A percentile compares a stretch with the other conserved stretches of the same genome.
Conservation (phyloP, 179 eudicot species). For the Beta corolliflora region DNA sequence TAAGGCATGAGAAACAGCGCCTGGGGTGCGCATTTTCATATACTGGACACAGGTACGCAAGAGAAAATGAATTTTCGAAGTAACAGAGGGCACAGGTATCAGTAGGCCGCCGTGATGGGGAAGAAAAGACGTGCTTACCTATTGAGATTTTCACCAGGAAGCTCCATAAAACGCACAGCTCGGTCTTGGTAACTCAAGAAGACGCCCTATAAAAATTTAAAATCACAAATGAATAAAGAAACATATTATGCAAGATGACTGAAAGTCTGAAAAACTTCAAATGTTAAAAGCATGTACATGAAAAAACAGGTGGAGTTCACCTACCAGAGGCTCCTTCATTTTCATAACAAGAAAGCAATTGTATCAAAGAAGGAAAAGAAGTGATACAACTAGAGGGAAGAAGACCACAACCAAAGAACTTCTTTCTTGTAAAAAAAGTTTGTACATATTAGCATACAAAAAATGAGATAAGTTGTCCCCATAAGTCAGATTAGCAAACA, state of each 20-base stretch:
- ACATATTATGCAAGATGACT: conserved; percentile 13
- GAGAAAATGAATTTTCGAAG: neutral
- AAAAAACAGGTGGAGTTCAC: neutral
- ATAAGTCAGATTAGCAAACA: no score
- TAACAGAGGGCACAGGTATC: neutral
- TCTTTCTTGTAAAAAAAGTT: no score
- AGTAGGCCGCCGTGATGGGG: neutral
- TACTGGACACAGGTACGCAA: neutral
- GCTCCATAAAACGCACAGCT: conserved; percentile 95
- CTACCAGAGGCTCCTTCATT: neutral
- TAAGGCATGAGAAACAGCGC: no score
- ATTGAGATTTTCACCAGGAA: conserved; percentile 91
- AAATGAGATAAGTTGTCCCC: no score
- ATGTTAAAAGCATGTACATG: neutral
- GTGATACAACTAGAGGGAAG: neutral
- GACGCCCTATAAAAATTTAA: conserved; percentile 56
- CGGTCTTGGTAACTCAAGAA: conserved; percentile 87
- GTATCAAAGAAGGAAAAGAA: neutral
- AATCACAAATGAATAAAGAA: conserved; percentile 15
- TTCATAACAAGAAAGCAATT: neutral
- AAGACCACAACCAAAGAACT: neutral
- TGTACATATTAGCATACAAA: no score
- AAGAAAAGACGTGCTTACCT: conserved; percentile 47
- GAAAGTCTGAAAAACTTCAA: conserved; percentile 5
- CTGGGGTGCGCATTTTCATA: neutral